A percentile compares a stretch with the other conserved stretches of the same genome.
Evolutionary conservation across 1,284 basidiomycete species (phyloP).

Genomic region (Melampsora americana): DNA sequence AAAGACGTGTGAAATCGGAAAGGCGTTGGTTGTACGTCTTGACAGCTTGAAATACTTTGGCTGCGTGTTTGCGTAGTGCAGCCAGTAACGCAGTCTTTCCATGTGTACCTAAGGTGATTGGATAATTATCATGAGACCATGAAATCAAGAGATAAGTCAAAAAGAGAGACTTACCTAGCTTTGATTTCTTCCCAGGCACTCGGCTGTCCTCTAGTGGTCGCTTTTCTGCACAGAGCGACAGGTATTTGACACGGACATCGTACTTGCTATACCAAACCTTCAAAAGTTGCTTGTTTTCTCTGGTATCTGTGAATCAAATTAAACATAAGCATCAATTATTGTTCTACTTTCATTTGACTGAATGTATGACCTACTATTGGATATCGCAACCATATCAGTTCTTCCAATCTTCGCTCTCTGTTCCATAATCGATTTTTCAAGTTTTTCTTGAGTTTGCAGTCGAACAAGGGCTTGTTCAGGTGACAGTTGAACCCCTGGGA

Average conservation of each 20-base stretch:
- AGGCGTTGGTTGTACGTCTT: background rate
- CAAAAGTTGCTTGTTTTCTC: background rate
- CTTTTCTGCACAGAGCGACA: background rate
- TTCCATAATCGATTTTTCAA: too few species aligned
- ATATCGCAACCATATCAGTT: too few species aligned
- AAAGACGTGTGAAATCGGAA: too few species aligned
- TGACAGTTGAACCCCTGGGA: too few species aligned
- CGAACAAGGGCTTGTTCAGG: too few species aligned
- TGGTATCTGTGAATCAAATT: background rate
- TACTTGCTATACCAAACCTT: slow-evolving; percentile 7
- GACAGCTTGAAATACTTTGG: background rate
- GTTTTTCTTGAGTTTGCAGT: too few species aligned
- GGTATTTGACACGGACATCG: background rate
- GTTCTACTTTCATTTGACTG: too few species aligned
- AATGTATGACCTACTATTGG: too few species aligned
- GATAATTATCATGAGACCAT: background rate
- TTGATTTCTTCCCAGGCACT: background rate
- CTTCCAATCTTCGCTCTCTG: too few species aligned
- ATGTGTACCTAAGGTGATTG: background rate
- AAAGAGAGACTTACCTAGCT: background rate
- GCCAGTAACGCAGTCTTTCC: background rate
- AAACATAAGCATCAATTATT: too few species aligned
- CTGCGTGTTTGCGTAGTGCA: background rate
- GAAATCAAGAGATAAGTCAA: background rate
- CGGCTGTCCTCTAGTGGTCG: background rate